Conservation (phyloP, 2,329 filamentous ascomycete species). For the Penicillium sumatraense region DNA sequence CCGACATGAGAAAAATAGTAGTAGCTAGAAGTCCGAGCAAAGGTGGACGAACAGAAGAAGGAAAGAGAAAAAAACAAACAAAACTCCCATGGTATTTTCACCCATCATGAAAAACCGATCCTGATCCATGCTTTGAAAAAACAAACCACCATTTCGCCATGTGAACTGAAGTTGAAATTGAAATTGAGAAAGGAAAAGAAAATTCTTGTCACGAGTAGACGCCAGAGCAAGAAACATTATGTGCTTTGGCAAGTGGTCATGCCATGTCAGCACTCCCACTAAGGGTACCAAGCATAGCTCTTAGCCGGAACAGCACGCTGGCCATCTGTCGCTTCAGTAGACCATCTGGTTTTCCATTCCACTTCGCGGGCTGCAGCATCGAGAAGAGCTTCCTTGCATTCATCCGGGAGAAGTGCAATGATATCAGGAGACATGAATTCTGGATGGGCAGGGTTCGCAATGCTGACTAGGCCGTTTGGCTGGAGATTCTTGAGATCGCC, state of each 20-base stretch:
- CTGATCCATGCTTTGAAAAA: background rate
- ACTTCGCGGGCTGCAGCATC: constrained; percentile 67
- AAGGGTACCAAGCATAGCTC: constrained; percentile 48
- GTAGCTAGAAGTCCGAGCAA: background rate
- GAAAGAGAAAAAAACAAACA: background rate
- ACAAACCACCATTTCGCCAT: background rate
- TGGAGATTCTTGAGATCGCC: constrained; percentile 46
- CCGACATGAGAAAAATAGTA: background rate
- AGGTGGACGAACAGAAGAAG: background rate
- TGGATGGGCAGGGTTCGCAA: constrained; percentile 38
- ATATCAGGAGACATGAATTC: constrained; percentile 47
- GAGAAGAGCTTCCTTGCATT: constrained; percentile 73
- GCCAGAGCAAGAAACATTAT: background rate
- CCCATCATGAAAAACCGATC: background rate
- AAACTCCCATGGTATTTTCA: background rate
- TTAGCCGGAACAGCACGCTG: constrained; percentile 36
- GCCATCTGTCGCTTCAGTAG: constrained; percentile 65
- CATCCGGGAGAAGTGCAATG: constrained; percentile 48
- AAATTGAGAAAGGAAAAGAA: background rate
- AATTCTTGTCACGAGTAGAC: background rate
- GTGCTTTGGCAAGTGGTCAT: background rate
- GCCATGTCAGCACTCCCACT: constrained; percentile 10
- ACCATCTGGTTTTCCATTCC: constrained; percentile 77
- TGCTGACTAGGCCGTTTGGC: constrained; percentile 46
- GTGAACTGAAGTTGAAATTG: background rate